Conservation (phyloP, 345 rosid genomes). For the Kernera saxatilis region DNA sequence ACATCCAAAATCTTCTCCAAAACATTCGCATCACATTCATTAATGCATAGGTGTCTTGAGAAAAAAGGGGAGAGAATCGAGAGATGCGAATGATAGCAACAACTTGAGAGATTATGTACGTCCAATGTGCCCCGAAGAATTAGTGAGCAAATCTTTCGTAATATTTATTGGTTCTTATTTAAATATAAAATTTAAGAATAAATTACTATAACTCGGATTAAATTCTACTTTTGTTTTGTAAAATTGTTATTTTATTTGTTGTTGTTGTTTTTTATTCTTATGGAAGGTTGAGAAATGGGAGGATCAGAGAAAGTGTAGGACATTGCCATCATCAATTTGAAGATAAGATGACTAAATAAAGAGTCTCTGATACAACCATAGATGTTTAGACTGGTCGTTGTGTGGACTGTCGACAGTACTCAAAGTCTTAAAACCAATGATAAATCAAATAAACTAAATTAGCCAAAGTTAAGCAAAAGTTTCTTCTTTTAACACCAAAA, state of each 20-base stretch:
- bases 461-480: neutral
- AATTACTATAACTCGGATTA: neutral
- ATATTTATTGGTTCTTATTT: neutral
- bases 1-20: no score
- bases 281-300: conserved; percentile 25
- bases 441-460: neutral
- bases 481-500: neutral
- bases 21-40: no score
- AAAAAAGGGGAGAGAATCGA: neutral
- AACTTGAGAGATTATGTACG: conserved; percentile 19
- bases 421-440: neutral
- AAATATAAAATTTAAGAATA: neutral
- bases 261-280: neutral
- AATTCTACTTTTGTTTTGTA: neutral
- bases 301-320: conserved; percentile 13
- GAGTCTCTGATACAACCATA: neutral
- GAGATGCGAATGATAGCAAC: conserved; percentile 10
- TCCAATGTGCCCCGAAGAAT: conserved; percentile 11
- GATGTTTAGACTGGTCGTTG: neutral
- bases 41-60: conserved; percentile 19
- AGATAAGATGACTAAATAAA: neutral
- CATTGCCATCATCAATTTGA: conserved; percentile 5
- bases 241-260: neutral
- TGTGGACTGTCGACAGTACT: neutral
- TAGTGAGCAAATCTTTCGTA: conserved; percentile 4